Conservation (phyloP, 345 rosid genomes). For the Sisymbrium irio region DNA sequence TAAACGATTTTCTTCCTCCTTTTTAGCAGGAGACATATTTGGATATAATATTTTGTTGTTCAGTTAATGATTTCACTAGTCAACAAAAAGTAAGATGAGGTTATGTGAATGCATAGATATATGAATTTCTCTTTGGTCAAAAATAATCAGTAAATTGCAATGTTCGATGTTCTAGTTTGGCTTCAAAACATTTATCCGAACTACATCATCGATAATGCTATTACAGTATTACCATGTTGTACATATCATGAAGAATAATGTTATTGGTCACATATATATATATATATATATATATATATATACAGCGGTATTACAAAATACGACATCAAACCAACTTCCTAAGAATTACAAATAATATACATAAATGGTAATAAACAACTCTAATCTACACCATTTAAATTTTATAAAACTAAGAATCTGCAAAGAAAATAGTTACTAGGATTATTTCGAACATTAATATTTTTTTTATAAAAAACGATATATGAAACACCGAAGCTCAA, state of each 20-base stretch:
- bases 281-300: no score
- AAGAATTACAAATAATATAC: slow-evolving; percentile 9
- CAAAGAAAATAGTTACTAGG: neutral
- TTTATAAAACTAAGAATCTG: no score
- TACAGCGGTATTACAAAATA: neutral
- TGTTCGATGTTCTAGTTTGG: neutral
- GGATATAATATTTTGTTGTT: neutral
- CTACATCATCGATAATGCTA: neutral
- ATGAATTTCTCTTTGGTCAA: neutral
- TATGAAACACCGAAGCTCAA: slow-evolving; percentile 2
- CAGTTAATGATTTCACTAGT: neutral
- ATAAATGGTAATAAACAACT: no score
- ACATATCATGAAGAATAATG: neutral
- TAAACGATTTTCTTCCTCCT: no score
- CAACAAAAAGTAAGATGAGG: neutral
- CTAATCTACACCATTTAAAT: no score
- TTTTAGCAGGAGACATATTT: no score
- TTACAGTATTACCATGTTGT: neutral
- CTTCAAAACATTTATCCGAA: neutral
- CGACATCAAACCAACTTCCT: neutral
- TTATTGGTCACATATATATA: no score
- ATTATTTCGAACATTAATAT: neutral
- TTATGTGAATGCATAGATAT: no score
- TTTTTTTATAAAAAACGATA: neutral
- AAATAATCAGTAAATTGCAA: neutral